Conservation (phyloP, 1,284 basidiomycete genomes). For the Xerocomus amazonicus region DNA sequence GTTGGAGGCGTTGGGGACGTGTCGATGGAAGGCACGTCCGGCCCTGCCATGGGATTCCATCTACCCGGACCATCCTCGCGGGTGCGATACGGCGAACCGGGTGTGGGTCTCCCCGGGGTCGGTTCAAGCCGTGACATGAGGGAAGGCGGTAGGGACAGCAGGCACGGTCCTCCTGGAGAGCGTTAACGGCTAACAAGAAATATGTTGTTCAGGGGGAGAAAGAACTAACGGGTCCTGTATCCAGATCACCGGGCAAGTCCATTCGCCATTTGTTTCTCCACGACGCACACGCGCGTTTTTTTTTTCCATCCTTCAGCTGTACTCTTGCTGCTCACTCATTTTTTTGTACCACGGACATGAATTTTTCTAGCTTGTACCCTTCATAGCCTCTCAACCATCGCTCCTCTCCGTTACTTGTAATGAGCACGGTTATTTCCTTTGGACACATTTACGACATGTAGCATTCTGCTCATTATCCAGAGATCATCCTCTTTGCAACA, state of each 20-base stretch:
- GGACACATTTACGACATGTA: constrained; percentile 19
- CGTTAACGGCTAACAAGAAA: constrained; percentile 19
- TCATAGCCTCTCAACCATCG: constrained; percentile 9
- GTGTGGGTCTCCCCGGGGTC: constrained; percentile 11
- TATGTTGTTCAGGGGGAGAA: constrained; percentile 1
- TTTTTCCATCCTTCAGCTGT: constrained; percentile 6
- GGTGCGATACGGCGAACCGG: constrained; percentile 28
- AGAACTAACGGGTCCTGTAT: neutral
- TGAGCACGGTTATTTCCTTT: constrained; percentile 8
- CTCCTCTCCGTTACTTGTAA: constrained; percentile 3
- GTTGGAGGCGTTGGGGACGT: constrained; percentile 22
- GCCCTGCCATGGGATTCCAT: constrained; percentile 28
- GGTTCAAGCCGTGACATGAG: constrained; percentile 27
- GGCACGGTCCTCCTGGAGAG: constrained; percentile 29
- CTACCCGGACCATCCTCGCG: constrained; percentile 28
- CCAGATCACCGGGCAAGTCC: too few relatives aligned
- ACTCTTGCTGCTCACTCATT: constrained; percentile 9
- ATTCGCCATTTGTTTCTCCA: neutral
- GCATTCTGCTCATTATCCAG: constrained; percentile 16
- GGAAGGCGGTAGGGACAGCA: constrained; percentile 23
- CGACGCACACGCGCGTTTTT: constrained; percentile 6
- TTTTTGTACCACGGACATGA: constrained; percentile 22
- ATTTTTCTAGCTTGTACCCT: constrained; percentile 7
- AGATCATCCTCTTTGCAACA: constrained; percentile 10
- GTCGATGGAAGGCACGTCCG: constrained; percentile 30